phyloP scores from a whole-genome alignment of 331 rosid genomes.

The Pyracantha coccinea region DNA sequence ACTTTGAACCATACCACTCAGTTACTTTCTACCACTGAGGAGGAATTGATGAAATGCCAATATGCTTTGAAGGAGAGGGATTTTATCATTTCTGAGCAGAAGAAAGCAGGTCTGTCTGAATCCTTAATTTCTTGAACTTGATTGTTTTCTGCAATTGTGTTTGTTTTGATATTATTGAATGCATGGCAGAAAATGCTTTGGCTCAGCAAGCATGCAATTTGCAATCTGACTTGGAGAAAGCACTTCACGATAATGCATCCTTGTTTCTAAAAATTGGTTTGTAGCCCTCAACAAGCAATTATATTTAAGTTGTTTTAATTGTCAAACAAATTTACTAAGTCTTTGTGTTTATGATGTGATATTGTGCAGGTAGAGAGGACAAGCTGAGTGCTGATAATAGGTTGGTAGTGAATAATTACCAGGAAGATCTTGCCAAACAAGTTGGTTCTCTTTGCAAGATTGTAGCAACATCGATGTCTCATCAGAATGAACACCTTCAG shows the following conservation, averaged over 20 bases:
- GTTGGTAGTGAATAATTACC: conserved; percentile 58
- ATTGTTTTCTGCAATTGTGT: neutral
- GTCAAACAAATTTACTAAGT: neutral
- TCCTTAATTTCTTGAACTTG: neutral
- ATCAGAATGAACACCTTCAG: conserved; percentile 74
- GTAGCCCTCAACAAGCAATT: neutral
- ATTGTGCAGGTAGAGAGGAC: conserved; percentile 72
- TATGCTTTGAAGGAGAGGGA: conserved; percentile 61
- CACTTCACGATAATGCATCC: conserved; percentile 57
- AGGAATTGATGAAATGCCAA: conserved; percentile 61
- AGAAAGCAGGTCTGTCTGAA: conserved; percentile 60
- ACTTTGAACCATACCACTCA: conserved; percentile 50
- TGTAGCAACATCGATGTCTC: conserved; percentile 53
- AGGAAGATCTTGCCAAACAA: conserved; percentile 56
- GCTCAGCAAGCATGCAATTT: conserved; percentile 73
- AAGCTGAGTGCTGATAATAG: conserved; percentile 60
- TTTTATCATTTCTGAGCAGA: conserved; percentile 72
- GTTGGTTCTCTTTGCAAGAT: conserved; percentile 65
- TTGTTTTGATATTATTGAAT: conserved; percentile 8
- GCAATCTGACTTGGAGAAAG: conserved; percentile 75
- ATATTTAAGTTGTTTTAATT: neutral
- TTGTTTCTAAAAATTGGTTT: conserved; percentile 63
- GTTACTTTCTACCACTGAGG: conserved; percentile 53
- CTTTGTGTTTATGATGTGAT: neutral
- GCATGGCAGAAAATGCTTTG: conserved; percentile 66